Percentiles rank a stretch among this genome's conserved stretches.
Evolutionary conservation across 1,139 yeast species (phyloP).

Genomic region (Protomyces macrosporus): DNA sequence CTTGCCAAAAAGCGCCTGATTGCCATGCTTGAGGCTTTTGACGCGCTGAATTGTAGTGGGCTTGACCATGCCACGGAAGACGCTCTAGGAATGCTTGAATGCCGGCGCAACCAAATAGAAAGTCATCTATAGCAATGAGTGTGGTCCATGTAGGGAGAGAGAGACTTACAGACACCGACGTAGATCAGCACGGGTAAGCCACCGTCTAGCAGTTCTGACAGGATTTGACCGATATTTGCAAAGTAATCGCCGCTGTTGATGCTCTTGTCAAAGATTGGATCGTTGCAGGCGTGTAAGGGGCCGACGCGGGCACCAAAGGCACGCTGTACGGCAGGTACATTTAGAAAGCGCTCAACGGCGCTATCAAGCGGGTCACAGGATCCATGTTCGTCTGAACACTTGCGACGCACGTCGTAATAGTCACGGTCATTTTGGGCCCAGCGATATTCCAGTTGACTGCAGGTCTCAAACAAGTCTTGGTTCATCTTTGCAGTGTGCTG

Average conservation of each 20-base stretch:
- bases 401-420: conserved; percentile 84
- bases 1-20: background rate
- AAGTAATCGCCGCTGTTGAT: background rate
- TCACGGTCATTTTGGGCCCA: conserved; percentile 80
- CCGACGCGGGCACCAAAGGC: conserved; percentile 76
- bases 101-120: background rate
- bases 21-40: background rate
- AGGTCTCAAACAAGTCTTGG: conserved; percentile 69
- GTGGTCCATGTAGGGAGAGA: no score
- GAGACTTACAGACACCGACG: conserved; percentile 73
- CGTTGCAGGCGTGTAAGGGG: conserved; percentile 73
- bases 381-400: conserved; percentile 62
- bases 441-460: conserved; percentile 67
- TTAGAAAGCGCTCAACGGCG: conserved; percentile 63
- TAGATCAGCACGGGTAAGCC: conserved; percentile 69
- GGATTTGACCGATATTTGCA: conserved; percentile 10
- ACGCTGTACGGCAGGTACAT: conserved; percentile 60
- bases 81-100: background rate
- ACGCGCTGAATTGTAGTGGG: background rate
- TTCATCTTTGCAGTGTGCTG: conserved; percentile 89
- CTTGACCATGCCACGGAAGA: background rate
- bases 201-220: conserved; percentile 38
- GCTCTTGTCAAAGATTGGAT: conserved; percentile 58
- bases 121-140: background rate
- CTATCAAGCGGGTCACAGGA: conserved; percentile 70